These are phyloP conservation scores for Plasmodium inui DNA, from an alignment of 169 alveolate species.

Conservation along the genomic window DNA sequence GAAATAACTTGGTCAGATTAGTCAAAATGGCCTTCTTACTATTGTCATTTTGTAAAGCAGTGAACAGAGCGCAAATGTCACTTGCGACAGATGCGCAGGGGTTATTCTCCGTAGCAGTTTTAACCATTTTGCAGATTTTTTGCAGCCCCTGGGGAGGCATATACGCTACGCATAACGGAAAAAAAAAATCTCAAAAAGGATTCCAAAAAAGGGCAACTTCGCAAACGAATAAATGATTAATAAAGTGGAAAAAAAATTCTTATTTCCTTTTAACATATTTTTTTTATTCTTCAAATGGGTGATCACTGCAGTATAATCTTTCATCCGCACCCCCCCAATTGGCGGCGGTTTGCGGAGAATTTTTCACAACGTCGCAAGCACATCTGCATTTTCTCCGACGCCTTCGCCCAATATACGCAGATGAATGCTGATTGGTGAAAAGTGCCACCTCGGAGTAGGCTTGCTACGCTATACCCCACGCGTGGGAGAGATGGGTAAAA, in stretches of 20 bases:
- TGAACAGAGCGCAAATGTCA: conserved; percentile 48
- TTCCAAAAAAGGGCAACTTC: neutral
- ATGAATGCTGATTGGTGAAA: neutral
- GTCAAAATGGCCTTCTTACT: conserved; percentile 43
- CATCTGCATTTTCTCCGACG: neutral
- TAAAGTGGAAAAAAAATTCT: neutral
- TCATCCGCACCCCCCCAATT: neutral
- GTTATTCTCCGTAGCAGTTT: neutral
- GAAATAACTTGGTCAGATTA: conserved; percentile 30
- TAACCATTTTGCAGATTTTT: neutral
- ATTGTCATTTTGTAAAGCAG: conserved; percentile 2
- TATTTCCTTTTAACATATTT: neutral
- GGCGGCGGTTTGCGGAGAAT: neutral
- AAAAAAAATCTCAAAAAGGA: neutral
- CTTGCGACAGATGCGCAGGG: neutral
- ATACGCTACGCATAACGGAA: neutral
- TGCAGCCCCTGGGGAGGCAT: neutral
- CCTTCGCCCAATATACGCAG: neutral
- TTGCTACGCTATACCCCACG: neutral
- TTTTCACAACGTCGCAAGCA: neutral
- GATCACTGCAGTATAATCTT: neutral
- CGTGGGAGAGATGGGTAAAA: neutral
- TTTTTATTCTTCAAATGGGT: neutral
- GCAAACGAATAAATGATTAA: neutral
- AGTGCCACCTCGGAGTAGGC: neutral